These are phyloP conservation scores for Mucor saturninus DNA, from an alignment of 371 early-diverging fungal species.

Conservation along the genomic window DNA sequence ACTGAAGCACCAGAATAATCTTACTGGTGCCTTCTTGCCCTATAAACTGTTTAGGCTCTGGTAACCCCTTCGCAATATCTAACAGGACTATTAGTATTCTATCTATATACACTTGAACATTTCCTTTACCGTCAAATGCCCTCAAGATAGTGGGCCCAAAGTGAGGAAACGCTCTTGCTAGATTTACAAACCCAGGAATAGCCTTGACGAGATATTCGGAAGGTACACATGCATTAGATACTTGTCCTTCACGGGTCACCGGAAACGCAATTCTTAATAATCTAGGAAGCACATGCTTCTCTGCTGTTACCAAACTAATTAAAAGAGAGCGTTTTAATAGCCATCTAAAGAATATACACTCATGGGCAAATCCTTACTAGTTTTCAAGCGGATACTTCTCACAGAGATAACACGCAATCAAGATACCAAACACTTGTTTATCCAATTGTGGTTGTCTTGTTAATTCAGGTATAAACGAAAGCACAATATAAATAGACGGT, in stretches of 20 bases:
- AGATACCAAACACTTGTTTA: constrained; percentile 56
- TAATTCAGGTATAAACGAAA: constrained; percentile 59
- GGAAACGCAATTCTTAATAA: constrained; percentile 49
- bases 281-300: constrained; percentile 44
- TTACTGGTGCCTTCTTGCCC: constrained; percentile 48
- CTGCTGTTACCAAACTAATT: constrained; percentile 35
- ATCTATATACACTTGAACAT: neutral
- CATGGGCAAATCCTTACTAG: constrained; percentile 30
- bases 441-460: constrained; percentile 51
- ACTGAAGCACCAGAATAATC: constrained; percentile 46
- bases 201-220: constrained; percentile 47
- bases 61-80: constrained; percentile 47
- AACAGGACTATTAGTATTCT: too few species aligned
- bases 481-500: constrained; percentile 59
- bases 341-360: too few species aligned
- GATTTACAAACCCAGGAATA: constrained; percentile 49
- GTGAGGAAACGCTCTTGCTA: constrained; percentile 52
- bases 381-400: constrained; percentile 55
- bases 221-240: constrained; percentile 32
- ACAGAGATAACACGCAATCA: constrained; percentile 52
- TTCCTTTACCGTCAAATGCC: constrained; percentile 39
- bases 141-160: constrained; percentile 41
- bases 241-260: constrained; percentile 24
- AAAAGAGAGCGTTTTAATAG: too few species aligned
- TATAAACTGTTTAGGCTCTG: constrained; percentile 45